Evolutionary conservation across 345 rosid genomes (phyloP), one percentile per base, ranked within the genome.

Genomic region (Populus pruinosa): DNA sequence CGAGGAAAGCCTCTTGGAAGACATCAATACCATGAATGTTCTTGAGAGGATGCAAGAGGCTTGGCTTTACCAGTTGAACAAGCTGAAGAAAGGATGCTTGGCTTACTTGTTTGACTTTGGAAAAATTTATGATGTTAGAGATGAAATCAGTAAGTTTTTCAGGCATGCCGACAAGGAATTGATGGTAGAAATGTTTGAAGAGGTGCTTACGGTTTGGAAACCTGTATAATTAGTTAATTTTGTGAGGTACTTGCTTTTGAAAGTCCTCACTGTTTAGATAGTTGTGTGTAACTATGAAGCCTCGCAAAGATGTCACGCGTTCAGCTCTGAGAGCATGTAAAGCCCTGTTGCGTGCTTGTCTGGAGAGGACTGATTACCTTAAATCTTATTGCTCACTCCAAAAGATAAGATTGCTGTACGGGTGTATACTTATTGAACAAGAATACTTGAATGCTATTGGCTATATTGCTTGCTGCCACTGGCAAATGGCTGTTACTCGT

Each of bases 11-110:
- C 88, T 95, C 0, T 78, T 95, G 88, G 97, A 93, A 78, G 99
- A 95, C 75, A 93, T 93, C 74, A 93, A 87, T 87, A 86, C 97
- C 0, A 87, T 72, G 49, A 95, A 95, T 39, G 99, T 95, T 69
- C 94, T 95, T 0, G 98, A 88, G 88, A 91, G 98, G 85, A 79
- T 95, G 65, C 97, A 91, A 82, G 96, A 93, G 73, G 97, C 98
- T 33, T 92, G 98, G 97, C 91, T 93, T 33, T 95, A 95, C 83
- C 90, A 92, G 83, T 85, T 93, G 79, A 86, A 86, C 83, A 95
- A 89, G 69, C 82, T 95, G 80, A 95, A 92, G 86, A 93, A 92
- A 86, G 94, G 93, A 63, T 95, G 99, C 86, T 62, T 93, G 86
- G 85, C 73, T 74, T 95, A 90, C 78, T 81, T 95, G 89, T 90